Percentiles rank a stretch among this genome's conserved stretches.
phyloP scores from a whole-genome alignment of 306 rosid species.

The Vicia faba region DNA sequence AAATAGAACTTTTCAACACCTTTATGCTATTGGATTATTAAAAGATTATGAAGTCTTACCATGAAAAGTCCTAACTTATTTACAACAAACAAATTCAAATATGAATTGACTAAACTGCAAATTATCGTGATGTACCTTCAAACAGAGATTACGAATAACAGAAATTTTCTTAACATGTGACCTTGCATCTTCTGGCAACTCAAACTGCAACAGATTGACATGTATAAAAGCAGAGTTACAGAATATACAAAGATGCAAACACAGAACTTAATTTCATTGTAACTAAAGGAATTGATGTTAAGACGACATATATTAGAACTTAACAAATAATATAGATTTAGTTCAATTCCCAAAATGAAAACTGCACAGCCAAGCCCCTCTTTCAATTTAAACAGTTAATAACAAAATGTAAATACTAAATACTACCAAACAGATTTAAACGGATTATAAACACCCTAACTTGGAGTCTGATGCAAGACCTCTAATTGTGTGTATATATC shows the following conservation, averaged over 20 bases:
- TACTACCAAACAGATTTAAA: not conserved
- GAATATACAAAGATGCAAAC: constrained; percentile 24
- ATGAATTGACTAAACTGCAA: constrained; percentile 28
- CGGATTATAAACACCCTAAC: not conserved
- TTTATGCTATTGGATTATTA: constrained; percentile 12
- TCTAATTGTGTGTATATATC: not conserved
- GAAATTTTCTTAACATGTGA: constrained; percentile 69
- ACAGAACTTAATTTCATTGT: constrained; percentile 3
- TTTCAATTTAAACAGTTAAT: not conserved
- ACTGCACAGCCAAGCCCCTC: not conserved
- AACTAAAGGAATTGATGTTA: not conserved
- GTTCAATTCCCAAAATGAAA: not conserved
- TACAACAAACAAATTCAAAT: constrained; percentile 21
- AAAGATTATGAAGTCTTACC: constrained; percentile 7
- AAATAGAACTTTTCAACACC: not conserved
- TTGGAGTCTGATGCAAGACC: not conserved
- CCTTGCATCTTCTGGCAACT: constrained; percentile 77
- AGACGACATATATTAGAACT: not conserved
- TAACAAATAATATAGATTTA: not conserved
- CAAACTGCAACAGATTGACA: constrained; percentile 62
- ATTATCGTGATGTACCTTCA: constrained; percentile 53
- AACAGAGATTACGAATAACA: constrained; percentile 87
- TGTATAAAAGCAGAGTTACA: constrained; percentile 1
- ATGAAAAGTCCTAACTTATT: constrained; percentile 5
- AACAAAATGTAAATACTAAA: not conserved